These are phyloP conservation scores for Fraxinus platypoda DNA, from an alignment of 305 asterid genomes.

Conservation along the genomic window DNA sequence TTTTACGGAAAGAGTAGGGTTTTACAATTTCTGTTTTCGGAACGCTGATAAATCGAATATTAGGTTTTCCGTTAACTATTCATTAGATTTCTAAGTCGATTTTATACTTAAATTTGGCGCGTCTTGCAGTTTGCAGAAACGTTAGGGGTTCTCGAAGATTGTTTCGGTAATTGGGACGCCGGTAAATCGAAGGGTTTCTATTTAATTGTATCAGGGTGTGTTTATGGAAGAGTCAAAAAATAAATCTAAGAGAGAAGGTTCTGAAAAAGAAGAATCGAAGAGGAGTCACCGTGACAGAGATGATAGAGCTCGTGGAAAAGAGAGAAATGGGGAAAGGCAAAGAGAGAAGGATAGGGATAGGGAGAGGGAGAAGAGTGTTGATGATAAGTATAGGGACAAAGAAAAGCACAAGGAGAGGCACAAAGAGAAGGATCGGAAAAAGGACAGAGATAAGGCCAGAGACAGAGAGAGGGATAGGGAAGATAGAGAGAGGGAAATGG, in stretches of 20 bases:
- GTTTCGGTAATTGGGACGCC: neutral
- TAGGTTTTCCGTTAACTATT: neutral
- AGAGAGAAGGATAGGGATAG: conserved; percentile 26
- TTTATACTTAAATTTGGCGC: neutral
- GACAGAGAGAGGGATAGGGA: conserved; percentile 47
- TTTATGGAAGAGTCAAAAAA: conserved; percentile 62
- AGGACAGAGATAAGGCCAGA: conserved; percentile 36
- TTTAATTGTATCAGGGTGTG: neutral
- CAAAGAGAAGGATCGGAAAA: conserved; percentile 34
- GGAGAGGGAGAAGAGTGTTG: neutral
- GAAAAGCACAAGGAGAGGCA: conserved; percentile 34
- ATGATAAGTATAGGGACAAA: conserved; percentile 13
- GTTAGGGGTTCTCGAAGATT: conserved; percentile 14
- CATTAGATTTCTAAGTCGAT: neutral
- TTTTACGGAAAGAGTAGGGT: neutral
- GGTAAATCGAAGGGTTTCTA: neutral
- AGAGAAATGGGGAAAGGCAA: conserved; percentile 39
- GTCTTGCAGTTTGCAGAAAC: neutral
- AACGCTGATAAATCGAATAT: neutral
- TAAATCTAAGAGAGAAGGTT: conserved; percentile 61
- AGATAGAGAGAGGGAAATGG: conserved; percentile 28
- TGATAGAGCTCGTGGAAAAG: conserved; percentile 51
- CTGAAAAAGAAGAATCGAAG: conserved; percentile 47
- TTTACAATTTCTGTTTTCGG: neutral
- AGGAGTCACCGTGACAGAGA: conserved; percentile 51